Evolutionary conservation across 163 green algal genomes (phyloP).

Genomic region (Volvox carteri): DNA sequence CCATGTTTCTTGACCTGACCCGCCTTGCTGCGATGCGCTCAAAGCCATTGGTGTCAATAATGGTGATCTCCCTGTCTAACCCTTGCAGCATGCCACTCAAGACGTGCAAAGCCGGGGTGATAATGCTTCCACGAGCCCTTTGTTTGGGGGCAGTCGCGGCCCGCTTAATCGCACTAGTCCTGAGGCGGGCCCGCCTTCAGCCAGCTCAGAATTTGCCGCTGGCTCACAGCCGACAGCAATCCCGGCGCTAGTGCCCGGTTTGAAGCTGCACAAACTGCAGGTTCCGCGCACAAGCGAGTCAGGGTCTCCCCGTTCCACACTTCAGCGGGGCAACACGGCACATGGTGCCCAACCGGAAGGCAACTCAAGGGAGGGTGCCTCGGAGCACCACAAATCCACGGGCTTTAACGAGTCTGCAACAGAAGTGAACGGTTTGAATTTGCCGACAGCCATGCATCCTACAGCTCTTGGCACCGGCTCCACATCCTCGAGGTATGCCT

Average conservation of each 20-base stretch:
- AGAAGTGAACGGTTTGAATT: not conserved
- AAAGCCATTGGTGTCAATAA: too few relatives aligned
- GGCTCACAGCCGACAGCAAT: not conserved
- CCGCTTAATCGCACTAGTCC: too few relatives aligned
- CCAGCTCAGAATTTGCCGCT: too few relatives aligned
- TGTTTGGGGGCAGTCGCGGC: too few relatives aligned
- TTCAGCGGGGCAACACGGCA: not conserved
- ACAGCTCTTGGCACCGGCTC: not conserved
- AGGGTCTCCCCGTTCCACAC: not conserved
- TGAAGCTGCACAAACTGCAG: not conserved
- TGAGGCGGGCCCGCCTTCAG: too few relatives aligned
- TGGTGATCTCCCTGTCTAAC: too few relatives aligned
- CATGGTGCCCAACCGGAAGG: not conserved
- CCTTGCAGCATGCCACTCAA: too few relatives aligned
- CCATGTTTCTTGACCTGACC: too few relatives aligned
- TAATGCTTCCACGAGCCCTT: too few relatives aligned
- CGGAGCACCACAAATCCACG: not conserved
- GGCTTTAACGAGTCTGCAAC: not conserved
- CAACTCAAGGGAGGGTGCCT: not conserved
- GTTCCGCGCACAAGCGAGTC: slow-evolving; percentile 14
- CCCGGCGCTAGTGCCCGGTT: not conserved
- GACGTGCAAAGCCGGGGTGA: too few relatives aligned
- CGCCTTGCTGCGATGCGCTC: too few relatives aligned
- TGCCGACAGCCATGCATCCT: not conserved
- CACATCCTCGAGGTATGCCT: not conserved